Conservation (phyloP, 1,284 basidiomycete species). For the Ceratobasidium sp. region DNA sequence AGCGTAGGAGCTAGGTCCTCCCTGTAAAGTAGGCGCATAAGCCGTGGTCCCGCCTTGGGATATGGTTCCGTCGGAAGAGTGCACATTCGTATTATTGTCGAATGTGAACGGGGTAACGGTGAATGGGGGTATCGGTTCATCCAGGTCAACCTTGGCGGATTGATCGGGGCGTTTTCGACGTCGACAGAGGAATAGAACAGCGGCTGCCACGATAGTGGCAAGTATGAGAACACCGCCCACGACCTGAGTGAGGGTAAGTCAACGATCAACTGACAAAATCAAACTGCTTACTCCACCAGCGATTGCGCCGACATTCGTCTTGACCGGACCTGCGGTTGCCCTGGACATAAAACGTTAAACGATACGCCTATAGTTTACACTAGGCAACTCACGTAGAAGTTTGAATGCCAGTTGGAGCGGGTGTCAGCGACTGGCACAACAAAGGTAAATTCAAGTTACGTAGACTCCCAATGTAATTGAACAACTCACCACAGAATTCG, state of each 20-base stretch:
- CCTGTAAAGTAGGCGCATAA: background rate
- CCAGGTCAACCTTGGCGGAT: conserved; percentile 12
- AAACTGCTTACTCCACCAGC: conserved; percentile 24
- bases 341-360: background rate
- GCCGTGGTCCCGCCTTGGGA: background rate
- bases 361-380: background rate
- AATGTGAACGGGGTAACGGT: conserved; percentile 27
- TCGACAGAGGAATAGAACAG: conserved; percentile 25
- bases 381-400: background rate
- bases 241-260: conserved; percentile 14
- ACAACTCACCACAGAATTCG: background rate
- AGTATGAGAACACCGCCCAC: conserved; percentile 30
- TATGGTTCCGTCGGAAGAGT: background rate
- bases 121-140: background rate
- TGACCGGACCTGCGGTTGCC: conserved; percentile 1
- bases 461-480: background rate
- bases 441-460: background rate
- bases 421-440: background rate
- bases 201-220: background rate
- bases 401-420: background rate
- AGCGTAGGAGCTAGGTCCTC: conserved; percentile 8
- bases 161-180: background rate
- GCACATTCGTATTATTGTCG: background rate
- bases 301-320: conserved; percentile 26
- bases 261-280: too few species aligned